phyloP scores from a whole-genome alignment of 83 land plant genomes.

The Larix sibirica region DNA sequence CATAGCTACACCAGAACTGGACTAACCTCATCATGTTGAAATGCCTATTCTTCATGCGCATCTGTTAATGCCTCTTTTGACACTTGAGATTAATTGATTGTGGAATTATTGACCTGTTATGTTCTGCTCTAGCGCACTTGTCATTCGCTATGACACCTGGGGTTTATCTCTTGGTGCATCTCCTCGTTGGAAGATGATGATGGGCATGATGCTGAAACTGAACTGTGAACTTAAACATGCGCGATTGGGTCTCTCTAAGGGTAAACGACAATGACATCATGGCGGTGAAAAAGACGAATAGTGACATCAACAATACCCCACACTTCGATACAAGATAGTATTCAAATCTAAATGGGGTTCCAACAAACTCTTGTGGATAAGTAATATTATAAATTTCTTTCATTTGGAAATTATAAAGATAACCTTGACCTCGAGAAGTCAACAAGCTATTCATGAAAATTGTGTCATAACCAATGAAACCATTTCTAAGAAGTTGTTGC shows the following conservation, averaged over 20 bases:
- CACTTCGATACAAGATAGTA: constrained; percentile 92
- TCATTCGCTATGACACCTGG: no score
- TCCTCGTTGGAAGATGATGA: constrained; percentile 83
- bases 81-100: no score
- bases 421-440: constrained; percentile 83
- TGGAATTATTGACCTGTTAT: no score
- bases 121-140: no score
- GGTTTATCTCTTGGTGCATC: no score
- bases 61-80: no score
- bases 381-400: constrained; percentile 89
- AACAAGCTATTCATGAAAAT: constrained; percentile 91
- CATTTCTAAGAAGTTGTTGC: constrained; percentile 93
- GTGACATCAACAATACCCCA: constrained; percentile 95
- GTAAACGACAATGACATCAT: constrained; percentile 99
- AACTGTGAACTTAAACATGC: constrained; percentile 99
- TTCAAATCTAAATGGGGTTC: constrained; percentile 60
- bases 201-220: constrained; percentile 99
- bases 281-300: constrained; percentile 98
- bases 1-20: no score
- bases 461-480: constrained; percentile 92
- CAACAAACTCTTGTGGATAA: constrained; percentile 72
- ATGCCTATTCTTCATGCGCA: no score
- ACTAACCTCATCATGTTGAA: no score
- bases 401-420: constrained; percentile 89
- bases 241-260: constrained; percentile 93